Base-by-base conservation (phyloP, 2,329 filamentous ascomycete species). In the Epichloe aotearoae region DNA sequence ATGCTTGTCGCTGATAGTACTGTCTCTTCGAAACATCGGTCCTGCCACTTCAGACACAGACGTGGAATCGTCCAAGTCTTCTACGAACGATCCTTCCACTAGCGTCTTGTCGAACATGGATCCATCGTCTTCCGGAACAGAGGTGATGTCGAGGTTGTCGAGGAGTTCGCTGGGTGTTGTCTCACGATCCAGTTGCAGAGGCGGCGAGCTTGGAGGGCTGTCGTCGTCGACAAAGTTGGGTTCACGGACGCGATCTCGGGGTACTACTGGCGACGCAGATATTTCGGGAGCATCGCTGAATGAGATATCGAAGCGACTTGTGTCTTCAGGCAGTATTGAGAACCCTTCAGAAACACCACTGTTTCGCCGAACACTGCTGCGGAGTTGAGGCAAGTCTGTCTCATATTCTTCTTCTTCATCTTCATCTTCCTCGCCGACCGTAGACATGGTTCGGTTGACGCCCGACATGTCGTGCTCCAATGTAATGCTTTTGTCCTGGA, bases 1-100 rank as follows among this genome's bases (percentile, higher is more conserved):
- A 51, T 87, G 79, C 56, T 88, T 82, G 55, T 84, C 80, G 0
- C 75, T 69, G 47, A 66, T 68, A 49, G 66, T 68, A 50, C 67
- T 68, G 4, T 65, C 61, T 36, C 63, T 58, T 15, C 61, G 61
- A 17, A 59, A 52, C 33, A 58, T 56, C 3, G 58, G 50, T 23
- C 56, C 52, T 2, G 57, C 51, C 23, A 61, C 50, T 49, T 67
- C 66, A 1, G 63, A 62, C 5, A 63, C 55, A 4, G 64, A 64
- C 43, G 64, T 59, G 0, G 66, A 65, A 45, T 70, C 67, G 11
- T 77, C 74, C 23, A 70, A 69, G 38, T 73, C 73, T n/a, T 75
- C 71, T 4, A 68, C 55, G 23, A 71, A 72, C 0, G 72, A 73
- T 33, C 69, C 66, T 20, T 73, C 68, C 5, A 71, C 57, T 0